Evolutionary conservation across 345 rosid species (phyloP).

Genomic region (Boechera retrofracta): DNA sequence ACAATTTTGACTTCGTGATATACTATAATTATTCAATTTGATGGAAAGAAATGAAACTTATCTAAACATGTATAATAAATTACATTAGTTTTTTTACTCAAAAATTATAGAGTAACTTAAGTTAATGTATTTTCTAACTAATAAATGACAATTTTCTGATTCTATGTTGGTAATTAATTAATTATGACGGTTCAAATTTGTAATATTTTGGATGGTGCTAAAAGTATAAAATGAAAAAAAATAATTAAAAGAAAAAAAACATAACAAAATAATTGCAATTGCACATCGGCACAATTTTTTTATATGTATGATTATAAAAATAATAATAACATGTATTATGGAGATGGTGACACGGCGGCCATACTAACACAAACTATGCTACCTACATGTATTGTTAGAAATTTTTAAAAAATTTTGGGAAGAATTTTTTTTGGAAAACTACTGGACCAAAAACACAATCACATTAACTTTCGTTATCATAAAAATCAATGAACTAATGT

Average conservation of each 20-base stretch:
- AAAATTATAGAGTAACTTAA: neutral
- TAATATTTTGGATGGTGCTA: neutral
- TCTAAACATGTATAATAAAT: neutral
- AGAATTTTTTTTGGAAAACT: neutral
- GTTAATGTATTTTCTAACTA: neutral
- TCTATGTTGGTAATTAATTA: neutral
- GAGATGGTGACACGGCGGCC: neutral
- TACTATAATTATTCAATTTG: neutral
- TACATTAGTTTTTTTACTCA: neutral
- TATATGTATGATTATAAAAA: too few species aligned
- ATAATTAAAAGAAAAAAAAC: neutral
- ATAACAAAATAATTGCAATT: neutral
- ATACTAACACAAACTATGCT: neutral
- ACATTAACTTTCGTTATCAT: neutral
- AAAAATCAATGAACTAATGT: neutral
- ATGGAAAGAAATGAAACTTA: neutral
- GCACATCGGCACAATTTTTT: neutral
- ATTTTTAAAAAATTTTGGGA: neutral
- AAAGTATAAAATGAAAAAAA: neutral
- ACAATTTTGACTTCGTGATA: neutral
- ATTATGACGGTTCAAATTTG: neutral
- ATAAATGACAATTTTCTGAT: neutral
- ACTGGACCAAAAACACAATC: neutral
- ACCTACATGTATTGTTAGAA: neutral
- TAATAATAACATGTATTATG: neutral